These are phyloP conservation scores for Kodamaea nitidulidarum DNA, from an alignment of 805 yeast species.

Conservation along the genomic window DNA sequence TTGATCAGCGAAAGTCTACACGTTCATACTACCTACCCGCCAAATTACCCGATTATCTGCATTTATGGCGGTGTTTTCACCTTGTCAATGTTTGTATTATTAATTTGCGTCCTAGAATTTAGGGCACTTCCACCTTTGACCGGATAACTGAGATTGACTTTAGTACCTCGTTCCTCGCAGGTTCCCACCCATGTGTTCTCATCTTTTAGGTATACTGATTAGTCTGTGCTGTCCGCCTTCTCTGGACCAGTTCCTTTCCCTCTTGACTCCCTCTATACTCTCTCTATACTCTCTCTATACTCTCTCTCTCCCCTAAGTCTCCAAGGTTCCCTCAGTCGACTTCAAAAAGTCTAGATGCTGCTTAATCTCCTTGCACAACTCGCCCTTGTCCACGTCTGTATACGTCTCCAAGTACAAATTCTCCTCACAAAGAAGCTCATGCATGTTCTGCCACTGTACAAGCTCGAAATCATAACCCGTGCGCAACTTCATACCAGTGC, in stretches of 20 bases:
- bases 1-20: background rate
- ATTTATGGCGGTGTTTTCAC: no score
- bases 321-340: slow-evolving; percentile 33
- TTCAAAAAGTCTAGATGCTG: slow-evolving; percentile 44
- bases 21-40: background rate
- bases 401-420: slow-evolving; percentile 44
- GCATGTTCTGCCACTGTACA: slow-evolving; percentile 58
- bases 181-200: background rate
- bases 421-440: slow-evolving; percentile 49
- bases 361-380: slow-evolving; percentile 48
- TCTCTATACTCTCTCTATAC: no score
- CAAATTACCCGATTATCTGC: no score
- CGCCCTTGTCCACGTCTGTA: slow-evolving; percentile 35
- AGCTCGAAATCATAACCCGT: slow-evolving; percentile 57
- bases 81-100: no score
- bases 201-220: background rate
- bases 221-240: no score
- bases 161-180: background rate
- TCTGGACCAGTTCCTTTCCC: no score
- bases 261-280: no score
- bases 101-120: no score
- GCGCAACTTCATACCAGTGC: slow-evolving; percentile 48
- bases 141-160: no score
- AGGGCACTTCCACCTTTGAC: no score
- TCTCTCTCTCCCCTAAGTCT: slow-evolving; percentile 15